Base-by-base conservation (phyloP, 169 alveolate species). In the Cryptosporidium baileyi region DNA sequence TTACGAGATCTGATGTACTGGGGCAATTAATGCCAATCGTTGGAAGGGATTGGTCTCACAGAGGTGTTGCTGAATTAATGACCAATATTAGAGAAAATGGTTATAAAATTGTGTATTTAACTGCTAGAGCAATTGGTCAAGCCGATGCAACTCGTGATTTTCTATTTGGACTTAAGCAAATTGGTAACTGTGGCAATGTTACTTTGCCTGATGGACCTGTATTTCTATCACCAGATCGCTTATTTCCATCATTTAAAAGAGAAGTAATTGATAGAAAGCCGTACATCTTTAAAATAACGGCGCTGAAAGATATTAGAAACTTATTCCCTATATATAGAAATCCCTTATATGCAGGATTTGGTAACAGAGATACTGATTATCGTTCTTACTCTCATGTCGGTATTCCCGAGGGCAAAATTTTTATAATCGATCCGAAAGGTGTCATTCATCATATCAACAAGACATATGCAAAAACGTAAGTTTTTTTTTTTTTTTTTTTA, bases 121-220 rank as follows among this genome's bases (percentile, higher is more conserved):
- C 99, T 2, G 98, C 99, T 32, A 93, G 99, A 80, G 99, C 99
- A 11, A 98, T 98, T 32, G 99, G 99, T 1, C 97, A 96, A 90
- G 98, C 99, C 13, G 98, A 95, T 61, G 89, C 92, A 49, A 97
- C 99, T 9, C 94, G 98, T 36, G 97, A 94, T 24, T 97, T 95
- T 85, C 91, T 97, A 28, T 89, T 92, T 63, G 93, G 96, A 17
- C 89, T 97, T 15, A 90, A 92, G 13, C 96, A 96, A 90, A 94
- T 95, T 43, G 92, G 92, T 26, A 89, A 91, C 80, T 91, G 36
- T 41, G 89, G 89, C 13, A 59, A 80, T 54, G 61, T 28, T 7
- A 82, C 82, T 32, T 89, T 90, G 28, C 96, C 98, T 36, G 95
- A 92, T 63, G 99, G 99, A 0, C 99, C 99, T 9, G 88, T 97